Evolutionary conservation across 148 eudicot species (phyloP).

Genomic region (Silene uniflora): DNA sequence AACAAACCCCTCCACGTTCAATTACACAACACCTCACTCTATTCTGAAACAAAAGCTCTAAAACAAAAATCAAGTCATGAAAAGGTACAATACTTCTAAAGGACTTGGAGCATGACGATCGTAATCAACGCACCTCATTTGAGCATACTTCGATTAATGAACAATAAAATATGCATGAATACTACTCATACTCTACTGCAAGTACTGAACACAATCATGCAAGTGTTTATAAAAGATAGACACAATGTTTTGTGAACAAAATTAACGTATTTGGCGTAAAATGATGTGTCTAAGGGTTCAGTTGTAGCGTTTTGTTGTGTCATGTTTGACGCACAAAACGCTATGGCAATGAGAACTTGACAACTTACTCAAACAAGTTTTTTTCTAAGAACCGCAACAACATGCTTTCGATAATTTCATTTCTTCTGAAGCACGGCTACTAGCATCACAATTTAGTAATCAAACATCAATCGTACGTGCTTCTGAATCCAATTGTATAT

Average conservation of each 20-base stretch:
- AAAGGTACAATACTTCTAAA: neutral
- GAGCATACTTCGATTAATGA: neutral
- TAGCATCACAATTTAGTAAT: neutral
- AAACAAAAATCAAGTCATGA: neutral
- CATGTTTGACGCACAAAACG: too few species aligned
- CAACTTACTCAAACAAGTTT: neutral
- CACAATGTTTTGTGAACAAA: neutral
- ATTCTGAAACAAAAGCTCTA: neutral
- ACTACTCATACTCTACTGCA: neutral
- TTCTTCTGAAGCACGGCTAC: neutral
- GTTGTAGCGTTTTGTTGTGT: too few species aligned
- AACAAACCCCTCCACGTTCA: neutral
- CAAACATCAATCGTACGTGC: neutral
- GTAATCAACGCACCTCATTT: neutral
- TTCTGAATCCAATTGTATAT: neutral
- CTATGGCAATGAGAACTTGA: neutral
- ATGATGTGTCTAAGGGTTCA: neutral
- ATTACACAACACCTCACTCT: neutral
- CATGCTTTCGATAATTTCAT: too few species aligned
- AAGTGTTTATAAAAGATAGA: neutral
- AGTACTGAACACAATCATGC: too few species aligned
- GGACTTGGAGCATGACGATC: neutral
- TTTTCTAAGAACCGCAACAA: neutral
- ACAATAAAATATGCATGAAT: neutral
- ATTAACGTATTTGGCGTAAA: neutral